Percentiles rank a stretch among this genome's conserved stretches.
Conservation (phyloP, 805 yeast species). For the Candida nitratophila region DNA sequence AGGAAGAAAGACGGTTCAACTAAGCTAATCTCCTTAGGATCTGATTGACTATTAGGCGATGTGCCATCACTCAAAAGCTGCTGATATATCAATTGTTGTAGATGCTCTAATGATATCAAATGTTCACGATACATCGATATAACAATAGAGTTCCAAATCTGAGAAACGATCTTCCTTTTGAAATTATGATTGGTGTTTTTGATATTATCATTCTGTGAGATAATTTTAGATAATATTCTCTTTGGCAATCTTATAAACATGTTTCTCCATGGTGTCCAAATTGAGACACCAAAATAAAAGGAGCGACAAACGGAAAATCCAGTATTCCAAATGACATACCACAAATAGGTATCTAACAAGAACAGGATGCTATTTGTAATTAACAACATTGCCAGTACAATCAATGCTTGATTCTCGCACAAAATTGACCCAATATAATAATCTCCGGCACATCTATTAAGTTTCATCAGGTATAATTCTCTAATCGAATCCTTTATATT, state of each 20-base stretch:
- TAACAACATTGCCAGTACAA: slow-evolving; percentile 47
- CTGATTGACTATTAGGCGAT: slow-evolving; percentile 13
- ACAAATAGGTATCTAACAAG: slow-evolving; percentile 73
- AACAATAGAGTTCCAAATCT: slow-evolving; percentile 79
- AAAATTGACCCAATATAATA: slow-evolving; percentile 40
- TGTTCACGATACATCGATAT: slow-evolving; percentile 81
- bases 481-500: slow-evolving; percentile 69
- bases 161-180: slow-evolving; percentile 54
- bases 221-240: slow-evolving; percentile 63
- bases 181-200: slow-evolving; percentile 23
- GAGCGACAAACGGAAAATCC: slow-evolving; percentile 60
- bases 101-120: slow-evolving; percentile 64
- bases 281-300: slow-evolving; percentile 63
- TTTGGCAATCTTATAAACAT: slow-evolving; percentile 70
- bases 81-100: slow-evolving; percentile 56
- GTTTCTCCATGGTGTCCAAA: slow-evolving; percentile 88
- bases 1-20: slow-evolving; percentile 75
- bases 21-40: slow-evolving; percentile 33
- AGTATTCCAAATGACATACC: slow-evolving; percentile 82
- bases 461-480: slow-evolving; percentile 51
- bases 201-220: slow-evolving; percentile 27
- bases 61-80: slow-evolving; percentile 11
- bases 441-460: slow-evolving; percentile 59
- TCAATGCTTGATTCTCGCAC: slow-evolving; percentile 50
- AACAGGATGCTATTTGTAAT: slow-evolving; percentile 62